A percentile compares a stretch with the other conserved stretches of the same genome.
These are phyloP conservation scores for Mortierella sp. DNA, from an alignment of 371 early-diverging fungal species.

Conservation along the genomic window DNA sequence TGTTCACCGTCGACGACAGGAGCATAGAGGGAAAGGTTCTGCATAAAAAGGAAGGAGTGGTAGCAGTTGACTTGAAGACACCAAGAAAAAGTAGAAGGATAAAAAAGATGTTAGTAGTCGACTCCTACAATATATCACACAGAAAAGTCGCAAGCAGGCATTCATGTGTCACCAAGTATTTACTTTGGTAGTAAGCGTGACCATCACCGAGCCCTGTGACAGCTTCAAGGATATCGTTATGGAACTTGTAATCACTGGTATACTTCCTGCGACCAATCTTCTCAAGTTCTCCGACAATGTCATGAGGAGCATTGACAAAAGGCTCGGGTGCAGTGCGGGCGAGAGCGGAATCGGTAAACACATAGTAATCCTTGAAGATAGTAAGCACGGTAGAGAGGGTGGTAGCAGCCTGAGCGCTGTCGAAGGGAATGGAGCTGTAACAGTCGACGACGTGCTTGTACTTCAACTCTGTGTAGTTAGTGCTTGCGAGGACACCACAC, in stretches of 20 bases:
- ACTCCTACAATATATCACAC: neutral
- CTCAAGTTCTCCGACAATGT: neutral
- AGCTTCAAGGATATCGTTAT: neutral
- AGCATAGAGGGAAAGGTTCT: constrained; percentile 19
- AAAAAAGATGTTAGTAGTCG: neutral
- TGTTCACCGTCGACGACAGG: constrained; percentile 26
- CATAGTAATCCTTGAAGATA: constrained; percentile 13
- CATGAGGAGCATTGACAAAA: constrained; percentile 1
- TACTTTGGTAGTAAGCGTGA: constrained; percentile 10
- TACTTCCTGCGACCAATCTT: constrained; percentile 8
- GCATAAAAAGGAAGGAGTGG: neutral
- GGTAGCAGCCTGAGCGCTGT: neutral
- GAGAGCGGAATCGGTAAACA: constrained; percentile 20
- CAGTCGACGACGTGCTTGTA: constrained; percentile 9
- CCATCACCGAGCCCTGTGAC: constrained; percentile 11
- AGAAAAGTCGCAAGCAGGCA: neutral
- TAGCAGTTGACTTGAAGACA: constrained; percentile 24
- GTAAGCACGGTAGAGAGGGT: constrained; percentile 10
- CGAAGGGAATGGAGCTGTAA: constrained; percentile 19
- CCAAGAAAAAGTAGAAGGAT: neutral
- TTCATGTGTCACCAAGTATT: neutral
- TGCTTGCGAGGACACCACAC: neutral
- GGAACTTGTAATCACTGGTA: constrained; percentile 18
- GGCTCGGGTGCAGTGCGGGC: constrained; percentile 1
- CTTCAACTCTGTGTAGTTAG: neutral